These are phyloP conservation scores for Myriosclerotinia duriaeana DNA, from an alignment of 2,329 filamentous ascomycete species.

Conservation along the genomic window DNA sequence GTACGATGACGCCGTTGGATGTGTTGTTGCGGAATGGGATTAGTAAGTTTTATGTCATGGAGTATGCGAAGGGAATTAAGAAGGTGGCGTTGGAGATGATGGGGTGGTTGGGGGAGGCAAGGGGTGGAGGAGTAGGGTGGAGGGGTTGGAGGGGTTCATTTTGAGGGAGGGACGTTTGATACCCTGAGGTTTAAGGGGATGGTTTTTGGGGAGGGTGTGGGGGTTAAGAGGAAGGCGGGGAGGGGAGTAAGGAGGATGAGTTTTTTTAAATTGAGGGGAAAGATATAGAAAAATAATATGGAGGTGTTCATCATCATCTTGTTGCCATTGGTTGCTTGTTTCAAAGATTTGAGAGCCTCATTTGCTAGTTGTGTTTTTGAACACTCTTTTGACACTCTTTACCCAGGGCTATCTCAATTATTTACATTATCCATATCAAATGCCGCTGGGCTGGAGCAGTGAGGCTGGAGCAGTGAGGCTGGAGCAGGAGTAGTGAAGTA, in stretches of 20 bases:
- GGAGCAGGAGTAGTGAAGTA: no score
- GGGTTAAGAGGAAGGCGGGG: constrained; percentile 21
- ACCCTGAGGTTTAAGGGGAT: constrained; percentile 46
- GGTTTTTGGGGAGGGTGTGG: constrained; percentile 28
- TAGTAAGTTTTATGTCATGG: constrained; percentile 59
- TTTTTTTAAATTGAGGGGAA: constrained; percentile 36
- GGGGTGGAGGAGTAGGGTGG: constrained; percentile 50
- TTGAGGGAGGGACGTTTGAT: constrained; percentile 50
- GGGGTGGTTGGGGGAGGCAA: constrained; percentile 49
- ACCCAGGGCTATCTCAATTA: no score
- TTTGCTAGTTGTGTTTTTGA: no score
- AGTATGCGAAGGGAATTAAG: constrained; percentile 51
- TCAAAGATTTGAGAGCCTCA: no score
- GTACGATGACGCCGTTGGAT: constrained; percentile 66
- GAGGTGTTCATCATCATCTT: no score
- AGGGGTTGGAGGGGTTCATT: constrained; percentile 58
- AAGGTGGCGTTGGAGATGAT: constrained; percentile 48
- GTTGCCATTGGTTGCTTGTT: no score
- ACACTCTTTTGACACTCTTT: no score
- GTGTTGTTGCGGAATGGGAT: constrained; percentile 66
- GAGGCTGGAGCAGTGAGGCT: no score
- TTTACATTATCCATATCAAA: no score
- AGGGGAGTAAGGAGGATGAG: constrained; percentile 34
- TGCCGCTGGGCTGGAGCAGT: no score
- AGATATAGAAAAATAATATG: no score